Evolutionary conservation across 208 protist genomes (phyloP), one percentile per base, ranked within the genome.

Genomic region (Vickermania spadyakhi): DNA sequence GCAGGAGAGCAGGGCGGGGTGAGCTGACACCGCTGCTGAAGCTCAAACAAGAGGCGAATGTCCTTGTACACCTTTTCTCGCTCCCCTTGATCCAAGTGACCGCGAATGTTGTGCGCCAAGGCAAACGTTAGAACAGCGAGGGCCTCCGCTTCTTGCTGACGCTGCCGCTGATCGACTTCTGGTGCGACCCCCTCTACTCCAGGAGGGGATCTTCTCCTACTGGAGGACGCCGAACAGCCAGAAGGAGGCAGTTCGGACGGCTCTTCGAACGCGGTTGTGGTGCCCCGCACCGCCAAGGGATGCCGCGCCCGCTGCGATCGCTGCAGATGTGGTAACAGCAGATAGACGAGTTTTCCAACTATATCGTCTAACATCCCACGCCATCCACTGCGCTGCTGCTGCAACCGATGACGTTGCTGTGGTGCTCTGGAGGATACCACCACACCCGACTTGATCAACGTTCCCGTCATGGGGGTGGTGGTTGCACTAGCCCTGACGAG

Each of bases 1-100:
- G 78, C 79, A 21, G 79, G 69, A 26, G 77, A 63, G 55, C 75
- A 79, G 0, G 86, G 86, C 7, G 83, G 76, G 68, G 36, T 45
- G 36, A 45, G 36, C 11, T 45, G 36, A 18, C 36, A 45, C 11
- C 36, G 36, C 36, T 45, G 36, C 36, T 45, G 36, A 18, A 45
- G 36, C 36, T 45, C 36, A 7, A 45, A 18, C 36, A 45, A 18
- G 11, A 45, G 36, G 36, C 36, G 36, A 18, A 45, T 18, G 18
- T 45, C 36, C 36, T 45, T 45, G 36, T n/a, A 45, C 11, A 45
- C 36, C 36, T 7, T 45, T 7, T 45, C 36, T 45, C 11, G 36
- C 36, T 18, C 36, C 7, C 36, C 36, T 45, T 45, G 36, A 45
- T 45, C 36, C 11, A 45, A 18, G 36, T 45, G 36, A 18, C 36